A percentile compares a stretch with the other conserved stretches of the same genome.
Evolutionary conservation across 2,329 filamentous ascomycete genomes (phyloP).

Genomic region (Alternaria gansuensis): DNA sequence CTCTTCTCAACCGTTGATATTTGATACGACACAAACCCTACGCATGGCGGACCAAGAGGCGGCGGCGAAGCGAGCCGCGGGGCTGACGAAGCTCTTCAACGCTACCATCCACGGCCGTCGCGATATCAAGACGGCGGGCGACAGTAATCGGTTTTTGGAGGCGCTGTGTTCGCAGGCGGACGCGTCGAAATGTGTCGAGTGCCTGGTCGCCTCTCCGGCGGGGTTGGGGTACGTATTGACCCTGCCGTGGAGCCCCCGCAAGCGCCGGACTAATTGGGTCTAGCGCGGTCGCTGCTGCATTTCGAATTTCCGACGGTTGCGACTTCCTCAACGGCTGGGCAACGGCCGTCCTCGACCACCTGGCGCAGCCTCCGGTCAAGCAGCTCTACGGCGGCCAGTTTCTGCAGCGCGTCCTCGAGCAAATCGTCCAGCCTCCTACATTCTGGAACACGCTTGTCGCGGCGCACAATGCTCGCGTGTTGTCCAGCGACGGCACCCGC

Average conservation of each 20-base stretch:
- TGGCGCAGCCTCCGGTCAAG: slow-evolving; percentile 58
- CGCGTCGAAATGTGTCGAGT: slow-evolving; percentile 52
- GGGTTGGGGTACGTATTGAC: slow-evolving; percentile 23
- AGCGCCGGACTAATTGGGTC: no score
- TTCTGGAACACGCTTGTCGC: slow-evolving; percentile 63
- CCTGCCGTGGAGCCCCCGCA: no score
- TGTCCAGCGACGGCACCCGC: slow-evolving; percentile 37
- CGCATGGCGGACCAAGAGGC: slow-evolving; percentile 33
- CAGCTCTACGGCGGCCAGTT: slow-evolving; percentile 61
- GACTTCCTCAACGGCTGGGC: slow-evolving; percentile 57
- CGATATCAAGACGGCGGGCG: slow-evolving; percentile 48
- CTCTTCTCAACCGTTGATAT: not conserved
- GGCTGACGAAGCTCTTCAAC: slow-evolving; percentile 54
- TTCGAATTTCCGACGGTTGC: slow-evolving; percentile 49
- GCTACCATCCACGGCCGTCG: slow-evolving; percentile 53
- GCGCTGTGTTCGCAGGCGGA: slow-evolving; percentile 57
- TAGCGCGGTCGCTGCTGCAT: slow-evolving; percentile 50
- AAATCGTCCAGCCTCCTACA: slow-evolving; percentile 62
- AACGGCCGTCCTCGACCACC: slow-evolving; percentile 47
- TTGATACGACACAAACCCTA: slow-evolving; percentile 4
- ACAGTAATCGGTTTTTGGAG: slow-evolving; percentile 60
- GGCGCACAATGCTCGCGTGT: slow-evolving; percentile 32
- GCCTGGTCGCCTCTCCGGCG: slow-evolving; percentile 36
- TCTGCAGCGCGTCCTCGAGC: slow-evolving; percentile 58
- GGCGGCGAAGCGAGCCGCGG: slow-evolving; percentile 36